Evolutionary conservation across 2,329 filamentous ascomycete species (phyloP).

Genomic region (Venturia oleaginea): DNA sequence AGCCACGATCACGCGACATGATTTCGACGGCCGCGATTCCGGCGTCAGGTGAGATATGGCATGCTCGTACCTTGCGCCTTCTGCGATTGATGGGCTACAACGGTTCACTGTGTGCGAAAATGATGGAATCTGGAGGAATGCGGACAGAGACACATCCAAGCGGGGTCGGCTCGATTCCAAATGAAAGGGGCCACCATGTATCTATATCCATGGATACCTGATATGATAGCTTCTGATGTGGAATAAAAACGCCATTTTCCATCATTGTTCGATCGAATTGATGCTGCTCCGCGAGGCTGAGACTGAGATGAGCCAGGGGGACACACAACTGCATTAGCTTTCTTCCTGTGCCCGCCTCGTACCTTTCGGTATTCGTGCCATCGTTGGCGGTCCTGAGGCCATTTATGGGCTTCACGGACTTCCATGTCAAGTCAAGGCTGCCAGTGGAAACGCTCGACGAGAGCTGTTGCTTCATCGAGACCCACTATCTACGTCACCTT

Average conservation of each 20-base stretch:
- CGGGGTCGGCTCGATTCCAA: not conserved
- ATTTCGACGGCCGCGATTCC: not conserved
- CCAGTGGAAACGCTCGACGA: too few species aligned
- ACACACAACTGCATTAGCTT: too few species aligned
- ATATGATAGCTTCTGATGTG: too few species aligned
- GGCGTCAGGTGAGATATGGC: not conserved
- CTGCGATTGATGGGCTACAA: not conserved
- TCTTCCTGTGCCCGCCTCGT: not conserved
- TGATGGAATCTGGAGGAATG: not conserved
- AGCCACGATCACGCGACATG: not conserved
- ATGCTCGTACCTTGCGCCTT: not conserved
- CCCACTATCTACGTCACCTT: not conserved
- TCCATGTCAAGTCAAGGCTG: too few species aligned
- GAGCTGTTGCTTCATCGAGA: not conserved
- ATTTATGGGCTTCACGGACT: too few species aligned
- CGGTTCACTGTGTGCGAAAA: not conserved
- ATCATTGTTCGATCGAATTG: too few species aligned
- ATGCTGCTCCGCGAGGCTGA: not conserved
- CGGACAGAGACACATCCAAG: not conserved
- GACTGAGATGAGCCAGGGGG: not conserved
- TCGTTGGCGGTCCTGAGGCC: too few species aligned
- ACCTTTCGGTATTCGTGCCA: not conserved
- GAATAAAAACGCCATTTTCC: too few species aligned
- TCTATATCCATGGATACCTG: too few species aligned
- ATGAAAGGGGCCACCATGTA: not conserved